These are phyloP conservation scores for Claviceps digitariae DNA, from an alignment of 2,329 filamentous ascomycete genomes.

Conservation along the genomic window DNA sequence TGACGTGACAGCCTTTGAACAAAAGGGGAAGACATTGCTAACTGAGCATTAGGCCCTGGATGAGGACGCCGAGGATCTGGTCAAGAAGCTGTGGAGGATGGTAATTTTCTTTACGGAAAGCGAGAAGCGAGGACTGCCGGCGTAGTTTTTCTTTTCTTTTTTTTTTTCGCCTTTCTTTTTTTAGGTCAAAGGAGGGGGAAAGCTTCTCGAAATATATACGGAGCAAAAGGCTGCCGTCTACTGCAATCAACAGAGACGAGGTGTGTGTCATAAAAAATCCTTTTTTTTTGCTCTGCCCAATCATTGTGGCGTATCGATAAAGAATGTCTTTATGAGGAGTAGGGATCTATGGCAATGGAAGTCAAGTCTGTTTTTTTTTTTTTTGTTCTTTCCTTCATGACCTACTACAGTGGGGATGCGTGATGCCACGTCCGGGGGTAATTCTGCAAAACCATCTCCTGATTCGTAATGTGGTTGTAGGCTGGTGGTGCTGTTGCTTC, in stretches of 20 bases:
- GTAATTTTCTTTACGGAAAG: constrained; percentile 95
- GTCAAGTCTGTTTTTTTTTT: not conserved
- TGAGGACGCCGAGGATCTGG: constrained; percentile 84
- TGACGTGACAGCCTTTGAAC: not conserved
- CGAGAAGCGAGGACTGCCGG: constrained; percentile 73
- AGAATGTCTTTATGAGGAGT: not conserved
- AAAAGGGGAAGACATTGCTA: constrained; percentile 15
- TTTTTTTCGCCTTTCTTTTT: not conserved
- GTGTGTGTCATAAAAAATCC: not conserved
- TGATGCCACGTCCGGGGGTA: not conserved
- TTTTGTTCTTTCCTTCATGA: not conserved
- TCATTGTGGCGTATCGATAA: not conserved
- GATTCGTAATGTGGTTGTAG: too few species aligned
- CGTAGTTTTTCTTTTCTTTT: constrained; percentile 2
- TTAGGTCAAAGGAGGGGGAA: not conserved
- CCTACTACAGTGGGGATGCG: not conserved
- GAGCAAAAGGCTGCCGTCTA: not conserved
- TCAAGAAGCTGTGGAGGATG: constrained; percentile 97
- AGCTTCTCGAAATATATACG: not conserved
- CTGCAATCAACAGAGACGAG: not conserved
- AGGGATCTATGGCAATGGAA: not conserved
- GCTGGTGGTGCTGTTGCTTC: too few species aligned
- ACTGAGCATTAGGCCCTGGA: constrained; percentile 55
- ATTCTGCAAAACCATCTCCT: too few species aligned
- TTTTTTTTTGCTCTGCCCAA: not conserved